Conservation (phyloP, 2,329 filamentous ascomycete species). For the Lasiodiplodia gonubiensis region DNA sequence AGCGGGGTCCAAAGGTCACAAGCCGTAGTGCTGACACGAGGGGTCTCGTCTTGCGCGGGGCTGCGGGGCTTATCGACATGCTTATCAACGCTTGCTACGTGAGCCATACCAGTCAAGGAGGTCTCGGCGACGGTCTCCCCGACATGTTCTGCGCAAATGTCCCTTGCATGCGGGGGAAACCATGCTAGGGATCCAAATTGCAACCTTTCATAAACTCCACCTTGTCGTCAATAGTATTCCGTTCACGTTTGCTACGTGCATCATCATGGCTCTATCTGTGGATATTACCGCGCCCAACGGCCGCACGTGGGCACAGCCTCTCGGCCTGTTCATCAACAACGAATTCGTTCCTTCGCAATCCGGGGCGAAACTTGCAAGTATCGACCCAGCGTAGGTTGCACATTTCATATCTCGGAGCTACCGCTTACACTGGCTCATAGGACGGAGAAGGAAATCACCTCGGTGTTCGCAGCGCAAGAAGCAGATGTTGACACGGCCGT, state of each 20-base stretch:
- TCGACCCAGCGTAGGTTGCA: constrained; percentile 17
- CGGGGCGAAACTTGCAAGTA: constrained; percentile 11
- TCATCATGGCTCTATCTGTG: constrained; percentile 40
- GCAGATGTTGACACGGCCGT: constrained; percentile 74
- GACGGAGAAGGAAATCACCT: constrained; percentile 70
- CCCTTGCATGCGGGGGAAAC: not conserved
- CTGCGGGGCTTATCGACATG: not conserved
- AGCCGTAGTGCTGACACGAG: too few species aligned
- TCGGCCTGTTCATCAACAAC: constrained; percentile 53
- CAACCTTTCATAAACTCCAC: not conserved
- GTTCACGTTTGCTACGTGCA: constrained; percentile 15
- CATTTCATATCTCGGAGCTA: not conserved
- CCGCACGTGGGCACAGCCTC: constrained; percentile 45
- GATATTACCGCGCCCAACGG: constrained; percentile 49
- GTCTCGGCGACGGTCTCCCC: not conserved
- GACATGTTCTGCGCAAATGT: not conserved
- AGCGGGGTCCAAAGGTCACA: too few species aligned
- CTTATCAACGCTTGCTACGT: not conserved
- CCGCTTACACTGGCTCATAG: constrained; percentile 41
- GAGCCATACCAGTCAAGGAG: not conserved
- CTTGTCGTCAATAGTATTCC: not conserved
- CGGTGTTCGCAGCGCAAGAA: constrained; percentile 70
- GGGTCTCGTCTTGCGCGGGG: not conserved
- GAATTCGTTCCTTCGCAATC: constrained; percentile 47
- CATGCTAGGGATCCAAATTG: too few species aligned